A percentile compares a stretch with the other conserved stretches of the same genome.
Evolutionary conservation across 2,329 filamentous ascomycete species (phyloP).

Genomic region (Aspergillus transmontanensis): DNA sequence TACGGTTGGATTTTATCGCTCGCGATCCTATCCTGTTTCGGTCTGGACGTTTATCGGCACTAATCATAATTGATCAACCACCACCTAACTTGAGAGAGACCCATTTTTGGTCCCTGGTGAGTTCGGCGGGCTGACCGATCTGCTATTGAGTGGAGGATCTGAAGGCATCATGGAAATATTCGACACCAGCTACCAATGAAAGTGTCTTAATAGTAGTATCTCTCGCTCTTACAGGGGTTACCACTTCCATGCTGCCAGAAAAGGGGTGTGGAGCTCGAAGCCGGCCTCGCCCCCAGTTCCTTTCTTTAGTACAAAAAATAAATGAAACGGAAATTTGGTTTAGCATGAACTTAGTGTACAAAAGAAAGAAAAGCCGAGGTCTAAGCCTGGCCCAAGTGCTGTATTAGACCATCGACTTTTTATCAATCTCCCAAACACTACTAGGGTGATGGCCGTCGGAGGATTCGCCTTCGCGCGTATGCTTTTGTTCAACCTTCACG

Average conservation of each 20-base stretch:
- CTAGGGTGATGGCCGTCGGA: not conserved
- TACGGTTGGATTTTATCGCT: not conserved
- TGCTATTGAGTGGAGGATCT: not conserved
- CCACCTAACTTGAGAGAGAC: not conserved
- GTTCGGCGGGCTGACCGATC: not conserved
- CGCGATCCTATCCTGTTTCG: not conserved
- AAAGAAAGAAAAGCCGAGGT: not conserved
- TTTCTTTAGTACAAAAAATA: not conserved
- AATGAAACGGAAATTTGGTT: not conserved
- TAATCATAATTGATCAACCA: not conserved
- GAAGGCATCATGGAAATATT: not conserved
- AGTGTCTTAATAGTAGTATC: not conserved
- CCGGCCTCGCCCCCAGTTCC: not conserved
- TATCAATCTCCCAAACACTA: slow-evolving; percentile 11
- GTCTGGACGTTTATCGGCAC: not conserved
- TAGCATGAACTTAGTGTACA: not conserved
- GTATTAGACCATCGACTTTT: slow-evolving; percentile 5
- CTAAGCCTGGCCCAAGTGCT: not conserved
- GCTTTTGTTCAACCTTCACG: slow-evolving; percentile 1
- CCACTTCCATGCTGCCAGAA: not conserved
- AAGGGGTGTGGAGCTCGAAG: not conserved
- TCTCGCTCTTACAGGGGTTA: not conserved
- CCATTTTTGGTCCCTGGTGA: not conserved
- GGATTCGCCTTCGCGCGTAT: not conserved
- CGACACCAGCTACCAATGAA: not conserved